Evolutionary conservation across 2,329 filamentous ascomycete species (phyloP), one percentile per base, ranked within the genome.

Genomic region (Epicoccum nigrum): DNA sequence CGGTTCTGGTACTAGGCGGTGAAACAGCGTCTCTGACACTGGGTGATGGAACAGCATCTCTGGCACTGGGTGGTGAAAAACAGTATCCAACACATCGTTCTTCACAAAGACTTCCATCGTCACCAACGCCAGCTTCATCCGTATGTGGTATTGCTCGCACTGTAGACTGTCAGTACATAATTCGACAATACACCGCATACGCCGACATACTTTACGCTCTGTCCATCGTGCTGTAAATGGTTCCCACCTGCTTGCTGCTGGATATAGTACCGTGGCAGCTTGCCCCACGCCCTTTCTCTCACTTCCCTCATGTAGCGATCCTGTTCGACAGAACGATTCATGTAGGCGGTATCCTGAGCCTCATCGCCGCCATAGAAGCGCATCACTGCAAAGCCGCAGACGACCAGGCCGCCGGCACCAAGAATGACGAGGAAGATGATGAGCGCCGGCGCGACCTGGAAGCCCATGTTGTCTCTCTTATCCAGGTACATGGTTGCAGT

Each of bases 301-400:
- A 71, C 66, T 39, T 70, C 62, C 12, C 62, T 43, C 69, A 72
- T 72, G 13, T 72, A 72, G n/a, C 60, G 58, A n/a, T 66, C 61
- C 41, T 72, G 69, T 23, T 63, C 64, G 13, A 58, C 55, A 2
- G 56, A 51, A 17, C 65, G 52, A 3, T 52, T 43, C 39, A 39
- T 46, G 21, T 34, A 53, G 5, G 16, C 25, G 1, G 35, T 40
- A 15, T 40, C 39, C 7, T 59, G 43, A 4, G 55, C 50, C 9
- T 53, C 43, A 7, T 53, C 54, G 2, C 48, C 55, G 7, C 54
- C 42, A 20, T 51, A 58, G 35, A 67, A 63, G 7, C 65, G 59
- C 15, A 55, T 45, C 7, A 69, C 31, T 12, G 59, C 68, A 28
- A 60, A 67, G 19, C 57, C 55, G 17, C 58, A 56, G 31, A 57